phyloP scores from a whole-genome alignment of 345 rosid species.

The Citrus sinensis region DNA sequence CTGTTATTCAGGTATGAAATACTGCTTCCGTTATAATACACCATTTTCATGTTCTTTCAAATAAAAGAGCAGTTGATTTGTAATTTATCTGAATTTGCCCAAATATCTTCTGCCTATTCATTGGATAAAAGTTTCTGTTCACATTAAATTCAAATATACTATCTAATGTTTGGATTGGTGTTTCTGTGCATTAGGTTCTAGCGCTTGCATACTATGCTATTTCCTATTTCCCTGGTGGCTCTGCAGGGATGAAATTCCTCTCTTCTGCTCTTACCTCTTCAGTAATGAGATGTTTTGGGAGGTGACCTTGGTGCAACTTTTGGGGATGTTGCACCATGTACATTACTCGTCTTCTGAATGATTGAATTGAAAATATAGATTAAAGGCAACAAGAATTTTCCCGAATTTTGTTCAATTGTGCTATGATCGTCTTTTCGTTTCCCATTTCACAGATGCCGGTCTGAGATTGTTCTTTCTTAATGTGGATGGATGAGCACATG shows the following conservation, averaged over 20 bases:
- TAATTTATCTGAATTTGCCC: not conserved
- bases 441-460: not conserved
- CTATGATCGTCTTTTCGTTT: not conserved
- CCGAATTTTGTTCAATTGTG: not conserved
- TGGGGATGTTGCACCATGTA: conserved; percentile 7
- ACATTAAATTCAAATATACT: not conserved
- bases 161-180: not conserved
- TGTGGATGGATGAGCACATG: not conserved
- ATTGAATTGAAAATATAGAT: not conserved
- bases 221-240: conserved; percentile 79
- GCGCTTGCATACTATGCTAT: conserved; percentile 63
- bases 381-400: not conserved
- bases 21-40: not conserved
- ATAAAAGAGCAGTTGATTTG: not conserved
- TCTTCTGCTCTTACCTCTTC: conserved; percentile 56
- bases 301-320: conserved; percentile 27
- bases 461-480: not conserved
- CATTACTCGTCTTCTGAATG: not conserved
- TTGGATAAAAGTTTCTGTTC: not conserved
- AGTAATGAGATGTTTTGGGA: conserved; percentile 52
- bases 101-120: not conserved
- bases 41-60: not conserved
- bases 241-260: conserved; percentile 58
- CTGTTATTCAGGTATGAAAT: conserved; percentile 69
- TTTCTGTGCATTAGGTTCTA: conserved; percentile 38